These are phyloP conservation scores for Mycena venus DNA, from an alignment of 768 basidiomycete species.

Conservation along the genomic window DNA sequence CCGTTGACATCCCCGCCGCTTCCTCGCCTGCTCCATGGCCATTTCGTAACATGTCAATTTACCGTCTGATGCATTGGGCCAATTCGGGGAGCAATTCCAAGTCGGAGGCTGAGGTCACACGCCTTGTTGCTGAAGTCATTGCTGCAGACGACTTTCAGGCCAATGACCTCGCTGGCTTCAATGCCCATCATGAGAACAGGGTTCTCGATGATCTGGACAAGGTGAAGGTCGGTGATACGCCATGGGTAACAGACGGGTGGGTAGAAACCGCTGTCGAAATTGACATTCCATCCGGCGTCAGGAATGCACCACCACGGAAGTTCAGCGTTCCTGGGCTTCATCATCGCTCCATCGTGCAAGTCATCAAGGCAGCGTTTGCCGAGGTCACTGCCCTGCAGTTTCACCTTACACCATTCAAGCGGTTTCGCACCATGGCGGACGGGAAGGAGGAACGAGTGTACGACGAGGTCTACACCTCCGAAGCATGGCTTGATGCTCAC, in stretches of 20 bases:
- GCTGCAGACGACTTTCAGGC: constrained; percentile 31
- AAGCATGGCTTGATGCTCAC: constrained; percentile 38
- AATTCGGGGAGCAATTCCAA: no score
- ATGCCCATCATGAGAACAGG: constrained; percentile 33
- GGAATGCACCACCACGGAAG: neutral
- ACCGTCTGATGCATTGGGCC: no score
- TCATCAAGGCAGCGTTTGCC: no score
- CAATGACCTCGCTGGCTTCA: constrained; percentile 29
- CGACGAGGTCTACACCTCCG: no score
- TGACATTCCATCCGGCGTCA: neutral
- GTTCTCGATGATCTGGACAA: neutral
- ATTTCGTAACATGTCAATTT: constrained; percentile 49
- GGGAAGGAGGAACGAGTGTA: constrained; percentile 34
- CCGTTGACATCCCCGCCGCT: constrained; percentile 17
- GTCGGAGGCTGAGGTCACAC: no score
- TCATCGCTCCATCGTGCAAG: no score
- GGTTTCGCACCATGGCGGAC: constrained; percentile 28
- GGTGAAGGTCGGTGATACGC: neutral
- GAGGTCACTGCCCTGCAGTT: no score
- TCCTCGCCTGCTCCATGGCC: no score
- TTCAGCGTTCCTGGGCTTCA: constrained; percentile 44
- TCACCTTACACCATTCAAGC: no score
- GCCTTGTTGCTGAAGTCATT: constrained; percentile 31
- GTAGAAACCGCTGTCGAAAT: neutral
- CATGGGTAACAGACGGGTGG: neutral